Evolutionary conservation across 169 alveolate genomes (phyloP).

Genomic region (Hepatocystis sp.): DNA sequence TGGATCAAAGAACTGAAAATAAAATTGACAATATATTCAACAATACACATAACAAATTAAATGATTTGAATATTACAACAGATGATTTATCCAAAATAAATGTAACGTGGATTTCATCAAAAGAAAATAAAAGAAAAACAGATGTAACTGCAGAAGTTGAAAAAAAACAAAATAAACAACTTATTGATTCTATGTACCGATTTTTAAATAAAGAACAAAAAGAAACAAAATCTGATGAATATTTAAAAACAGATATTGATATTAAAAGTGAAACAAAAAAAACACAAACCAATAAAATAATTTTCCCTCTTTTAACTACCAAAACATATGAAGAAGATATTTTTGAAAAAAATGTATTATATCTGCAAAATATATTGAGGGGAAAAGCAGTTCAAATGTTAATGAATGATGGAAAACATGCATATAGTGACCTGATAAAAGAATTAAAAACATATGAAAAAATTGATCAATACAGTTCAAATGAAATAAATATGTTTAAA

Average conservation of each 20-base stretch:
- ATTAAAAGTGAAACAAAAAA: slow-evolving; percentile 21
- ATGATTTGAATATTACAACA: slow-evolving; percentile 14
- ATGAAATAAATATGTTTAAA: slow-evolving; percentile 41
- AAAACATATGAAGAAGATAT: slow-evolving; percentile 33
- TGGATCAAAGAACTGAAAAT: slow-evolving; percentile 27
- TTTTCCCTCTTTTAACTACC: slow-evolving; percentile 11
- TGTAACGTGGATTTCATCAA: too few relatives aligned
- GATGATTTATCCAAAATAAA: slow-evolving; percentile 11
- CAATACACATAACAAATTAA: slow-evolving; percentile 9
- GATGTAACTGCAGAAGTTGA: slow-evolving; percentile 57
- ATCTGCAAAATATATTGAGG: slow-evolving; percentile 61
- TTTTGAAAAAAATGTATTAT: slow-evolving; percentile 62
- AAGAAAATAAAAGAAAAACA: too few relatives aligned
- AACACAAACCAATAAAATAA: slow-evolving; percentile 48
- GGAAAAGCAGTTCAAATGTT: slow-evolving; percentile 69
- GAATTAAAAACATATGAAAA: slow-evolving; percentile 72
- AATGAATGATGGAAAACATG: slow-evolving; percentile 69
- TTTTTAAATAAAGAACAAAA: slow-evolving; percentile 72
- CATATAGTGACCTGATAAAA: slow-evolving; percentile 67
- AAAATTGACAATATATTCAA: slow-evolving; percentile 59
- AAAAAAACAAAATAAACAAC: slow-evolving; percentile 55
- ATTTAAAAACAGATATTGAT: slow-evolving; percentile 37
- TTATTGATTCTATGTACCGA: slow-evolving; percentile 61
- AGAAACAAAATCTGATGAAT: slow-evolving; percentile 19
- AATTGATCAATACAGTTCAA: slow-evolving; percentile 50